These are phyloP conservation scores for Breviolum minutum DNA, from an alignment of 73 alveolate species.

Conservation along the genomic window DNA sequence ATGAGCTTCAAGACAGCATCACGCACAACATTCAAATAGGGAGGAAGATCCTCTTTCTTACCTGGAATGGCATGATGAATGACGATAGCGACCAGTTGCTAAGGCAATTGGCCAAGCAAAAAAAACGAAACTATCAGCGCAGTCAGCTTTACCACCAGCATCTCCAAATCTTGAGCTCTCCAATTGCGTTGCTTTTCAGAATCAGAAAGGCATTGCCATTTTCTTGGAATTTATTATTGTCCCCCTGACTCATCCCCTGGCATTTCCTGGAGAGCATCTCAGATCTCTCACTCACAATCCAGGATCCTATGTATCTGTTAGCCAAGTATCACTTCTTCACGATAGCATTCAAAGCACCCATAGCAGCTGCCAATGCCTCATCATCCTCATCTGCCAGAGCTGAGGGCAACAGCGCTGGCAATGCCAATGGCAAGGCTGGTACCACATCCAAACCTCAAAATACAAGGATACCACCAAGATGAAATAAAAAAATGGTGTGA, in stretches of 20 bases:
- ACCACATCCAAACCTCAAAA: conserved; percentile 50
- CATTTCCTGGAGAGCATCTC: no score
- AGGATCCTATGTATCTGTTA: not conserved
- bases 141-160: no score
- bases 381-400: conserved; percentile 85
- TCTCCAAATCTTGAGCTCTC: no score
- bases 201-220: no score
- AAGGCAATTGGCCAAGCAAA: not conserved
- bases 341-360: conserved; percentile 74
- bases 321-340: conserved; percentile 45
- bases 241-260: no score
- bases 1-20: conserved; percentile 45
- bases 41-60: conserved; percentile 79
- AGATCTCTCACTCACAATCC: no score
- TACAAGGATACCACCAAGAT: not conserved
- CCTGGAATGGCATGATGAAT: not conserved
- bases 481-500: not conserved
- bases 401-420: conserved; percentile 70
- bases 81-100: not conserved
- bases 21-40: conserved; percentile 53
- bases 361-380: conserved; percentile 61
- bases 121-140: not conserved
- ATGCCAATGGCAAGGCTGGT: conserved; percentile 15
- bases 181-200: no score
- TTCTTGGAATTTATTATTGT: no score